Percentiles rank a stretch among this genome's conserved stretches.
Evolutionary conservation across 2,329 filamentous ascomycete species (phyloP).

Genomic region (Penicillium sp.): DNA sequence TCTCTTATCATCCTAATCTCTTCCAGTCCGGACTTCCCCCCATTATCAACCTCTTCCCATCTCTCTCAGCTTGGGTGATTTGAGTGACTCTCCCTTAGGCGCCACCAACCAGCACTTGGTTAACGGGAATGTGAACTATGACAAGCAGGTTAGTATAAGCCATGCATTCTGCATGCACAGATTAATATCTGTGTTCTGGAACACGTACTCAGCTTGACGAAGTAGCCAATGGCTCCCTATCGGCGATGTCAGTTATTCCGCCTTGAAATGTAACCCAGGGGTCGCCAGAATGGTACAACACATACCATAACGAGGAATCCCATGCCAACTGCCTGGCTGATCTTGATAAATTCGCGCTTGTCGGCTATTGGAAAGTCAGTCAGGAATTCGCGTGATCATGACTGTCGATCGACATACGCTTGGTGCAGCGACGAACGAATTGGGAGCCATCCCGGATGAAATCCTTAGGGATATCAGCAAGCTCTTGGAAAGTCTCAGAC

Average conservation of each 20-base stretch:
- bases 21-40: neutral
- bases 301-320: constrained; percentile 58
- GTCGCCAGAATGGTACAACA: neutral
- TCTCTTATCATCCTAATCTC: neutral
- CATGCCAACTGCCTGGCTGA: constrained; percentile 59
- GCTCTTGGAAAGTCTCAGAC: constrained; percentile 60
- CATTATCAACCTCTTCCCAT: neutral
- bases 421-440: constrained; percentile 50
- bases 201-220: constrained; percentile 58
- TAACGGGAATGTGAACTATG: constrained; percentile 51
- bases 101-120: constrained; percentile 51
- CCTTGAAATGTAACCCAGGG: neutral
- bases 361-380: constrained; percentile 47
- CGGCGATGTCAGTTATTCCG: constrained; percentile 10
- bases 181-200: neutral
- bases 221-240: constrained; percentile 56
- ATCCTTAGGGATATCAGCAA: constrained; percentile 58
- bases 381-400: neutral
- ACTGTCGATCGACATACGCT: constrained; percentile 39
- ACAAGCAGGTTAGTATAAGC: constrained; percentile 13
- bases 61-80: neutral
- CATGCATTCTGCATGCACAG: neutral
- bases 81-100: constrained; percentile 28
- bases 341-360: constrained; percentile 60
- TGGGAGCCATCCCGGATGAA: constrained; percentile 52